A percentile compares a stretch with the other conserved stretches of the same genome.
Evolutionary conservation across 179 eudicot species (phyloP).

Genomic region (Drosera spatulata): DNA sequence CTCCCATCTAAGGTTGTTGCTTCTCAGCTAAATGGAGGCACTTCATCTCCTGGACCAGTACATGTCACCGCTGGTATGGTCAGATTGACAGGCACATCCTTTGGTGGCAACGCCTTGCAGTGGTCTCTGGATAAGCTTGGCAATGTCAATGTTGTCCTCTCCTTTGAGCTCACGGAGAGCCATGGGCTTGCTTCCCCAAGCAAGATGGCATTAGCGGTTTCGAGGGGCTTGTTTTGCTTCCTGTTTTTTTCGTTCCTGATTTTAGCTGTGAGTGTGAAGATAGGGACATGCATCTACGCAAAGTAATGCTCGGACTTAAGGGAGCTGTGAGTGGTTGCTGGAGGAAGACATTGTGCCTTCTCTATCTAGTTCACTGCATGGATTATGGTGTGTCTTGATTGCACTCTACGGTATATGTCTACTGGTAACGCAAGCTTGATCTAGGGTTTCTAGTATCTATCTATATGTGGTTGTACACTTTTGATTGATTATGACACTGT

Average conservation of each 20-base stretch:
- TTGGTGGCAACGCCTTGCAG: slow-evolving; percentile 19
- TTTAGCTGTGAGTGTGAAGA: slow-evolving; percentile 50
- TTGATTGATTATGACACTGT: too few species aligned
- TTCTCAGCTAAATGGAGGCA: slow-evolving; percentile 34
- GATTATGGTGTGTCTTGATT: too few species aligned
- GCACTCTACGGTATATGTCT: too few species aligned
- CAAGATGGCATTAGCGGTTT: slow-evolving; percentile 33
- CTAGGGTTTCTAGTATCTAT: too few species aligned
- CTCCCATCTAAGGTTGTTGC: slow-evolving; percentile 44
- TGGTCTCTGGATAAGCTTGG: slow-evolving; percentile 50
- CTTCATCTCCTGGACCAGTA: slow-evolving; percentile 43
- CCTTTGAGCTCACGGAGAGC: slow-evolving; percentile 43
- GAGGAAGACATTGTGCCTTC: too few species aligned
- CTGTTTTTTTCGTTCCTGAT: slow-evolving; percentile 42
- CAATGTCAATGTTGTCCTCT: slow-evolving; percentile 42
- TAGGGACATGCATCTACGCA: slow-evolving; percentile 46
- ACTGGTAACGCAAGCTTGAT: too few species aligned
- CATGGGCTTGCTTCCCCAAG: slow-evolving; percentile 16
- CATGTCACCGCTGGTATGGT: slow-evolving; percentile 76
- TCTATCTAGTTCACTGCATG: too few species aligned
- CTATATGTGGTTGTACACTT: too few species aligned
- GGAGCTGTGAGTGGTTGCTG: too few species aligned
- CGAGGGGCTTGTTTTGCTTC: slow-evolving; percentile 42
- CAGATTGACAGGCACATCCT: slow-evolving; percentile 34
- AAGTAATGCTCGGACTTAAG: slow-evolving; percentile 11